Conservation (phyloP, 2,329 filamentous ascomycete species). For the Monilinia fructicola region DNA sequence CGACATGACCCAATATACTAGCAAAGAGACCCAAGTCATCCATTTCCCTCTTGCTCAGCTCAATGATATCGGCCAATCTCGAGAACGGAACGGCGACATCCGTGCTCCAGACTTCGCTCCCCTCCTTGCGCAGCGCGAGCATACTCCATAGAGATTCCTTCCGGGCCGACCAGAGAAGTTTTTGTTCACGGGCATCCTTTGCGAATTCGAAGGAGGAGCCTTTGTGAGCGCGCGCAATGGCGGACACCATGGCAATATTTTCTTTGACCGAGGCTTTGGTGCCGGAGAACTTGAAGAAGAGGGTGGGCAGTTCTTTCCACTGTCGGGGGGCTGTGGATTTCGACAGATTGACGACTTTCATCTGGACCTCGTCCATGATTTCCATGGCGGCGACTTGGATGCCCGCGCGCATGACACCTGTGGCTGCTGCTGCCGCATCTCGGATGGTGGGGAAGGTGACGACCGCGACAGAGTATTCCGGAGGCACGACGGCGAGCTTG, state of each 20-base stretch:
- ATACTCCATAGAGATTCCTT: slow-evolving; percentile 87
- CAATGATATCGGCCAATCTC: slow-evolving; percentile 70
- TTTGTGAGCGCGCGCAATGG: slow-evolving; percentile 64
- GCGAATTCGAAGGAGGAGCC: slow-evolving; percentile 75
- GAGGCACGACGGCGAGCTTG: slow-evolving; percentile 74
- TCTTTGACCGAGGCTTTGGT: slow-evolving; percentile 76
- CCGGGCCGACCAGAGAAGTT: slow-evolving; percentile 74
- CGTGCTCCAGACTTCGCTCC: slow-evolving; percentile 77
- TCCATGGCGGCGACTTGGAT: slow-evolving; percentile 51
- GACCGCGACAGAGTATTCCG: slow-evolving; percentile 75
- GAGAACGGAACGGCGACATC: slow-evolving; percentile 83
- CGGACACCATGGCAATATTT: slow-evolving; percentile 68
- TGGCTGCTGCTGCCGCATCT: slow-evolving; percentile 71
- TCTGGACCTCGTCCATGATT: slow-evolving; percentile 86
- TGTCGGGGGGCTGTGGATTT: slow-evolving; percentile 65
- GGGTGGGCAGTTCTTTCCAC: slow-evolving; percentile 74
- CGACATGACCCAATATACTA: slow-evolving; percentile 84
- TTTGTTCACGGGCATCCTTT: slow-evolving; percentile 66
- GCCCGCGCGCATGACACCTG: slow-evolving; percentile 67
- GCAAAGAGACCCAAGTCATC: slow-evolving; percentile 83
- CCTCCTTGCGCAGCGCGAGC: slow-evolving; percentile 64
- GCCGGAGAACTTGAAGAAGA: slow-evolving; percentile 86
- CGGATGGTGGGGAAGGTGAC: slow-evolving; percentile 77
- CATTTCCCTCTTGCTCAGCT: slow-evolving; percentile 86
- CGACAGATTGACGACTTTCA: slow-evolving; percentile 76